A percentile compares a stretch with the other conserved stretches of the same genome.
Evolutionary conservation across 1,284 basidiomycete genomes (phyloP).

Genomic region (Golubevia pallescens): DNA sequence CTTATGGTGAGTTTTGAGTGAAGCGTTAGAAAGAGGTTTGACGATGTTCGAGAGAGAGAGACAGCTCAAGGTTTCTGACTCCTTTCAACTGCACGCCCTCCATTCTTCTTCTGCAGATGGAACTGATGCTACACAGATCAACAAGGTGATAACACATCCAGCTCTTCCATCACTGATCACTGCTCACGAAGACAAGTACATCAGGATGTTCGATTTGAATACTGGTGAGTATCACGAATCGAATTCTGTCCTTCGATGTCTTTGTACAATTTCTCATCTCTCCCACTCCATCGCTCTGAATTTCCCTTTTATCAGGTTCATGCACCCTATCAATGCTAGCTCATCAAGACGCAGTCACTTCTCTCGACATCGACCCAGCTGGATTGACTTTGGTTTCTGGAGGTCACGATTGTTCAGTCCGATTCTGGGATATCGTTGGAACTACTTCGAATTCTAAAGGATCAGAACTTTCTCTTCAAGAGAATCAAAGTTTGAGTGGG

Average conservation of each 20-base stretch:
- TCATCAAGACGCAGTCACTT: slow-evolving; percentile 88
- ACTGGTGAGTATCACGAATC: no score
- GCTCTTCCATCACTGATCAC: slow-evolving; percentile 86
- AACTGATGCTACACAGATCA: slow-evolving; percentile 79
- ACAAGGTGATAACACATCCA: slow-evolving; percentile 87
- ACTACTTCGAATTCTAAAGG: slow-evolving; percentile 69
- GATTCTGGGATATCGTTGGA: slow-evolving; percentile 89
- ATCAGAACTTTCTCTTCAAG: slow-evolving; percentile 7
- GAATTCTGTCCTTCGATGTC: no score
- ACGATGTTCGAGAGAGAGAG: background rate
- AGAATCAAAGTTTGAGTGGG: background rate
- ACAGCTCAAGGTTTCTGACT: no score
- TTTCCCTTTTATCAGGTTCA: slow-evolving; percentile 74
- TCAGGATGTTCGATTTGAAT: slow-evolving; percentile 83
- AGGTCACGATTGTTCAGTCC: slow-evolving; percentile 89
- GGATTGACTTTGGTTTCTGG: slow-evolving; percentile 87
- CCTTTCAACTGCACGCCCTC: no score
- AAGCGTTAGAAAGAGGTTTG: no score
- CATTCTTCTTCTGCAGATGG: slow-evolving; percentile 69
- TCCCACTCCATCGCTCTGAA: no score
- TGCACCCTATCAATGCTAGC: slow-evolving; percentile 87
- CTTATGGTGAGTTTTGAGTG: slow-evolving; percentile 75
- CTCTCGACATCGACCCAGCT: slow-evolving; percentile 83
- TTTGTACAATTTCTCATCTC: no score
- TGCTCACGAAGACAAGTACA: slow-evolving; percentile 91